Evolutionary conservation across 2,329 filamentous ascomycete species (phyloP), one percentile per base, ranked within the genome.

Genomic region (Pseudogymnoascus sp.): DNA sequence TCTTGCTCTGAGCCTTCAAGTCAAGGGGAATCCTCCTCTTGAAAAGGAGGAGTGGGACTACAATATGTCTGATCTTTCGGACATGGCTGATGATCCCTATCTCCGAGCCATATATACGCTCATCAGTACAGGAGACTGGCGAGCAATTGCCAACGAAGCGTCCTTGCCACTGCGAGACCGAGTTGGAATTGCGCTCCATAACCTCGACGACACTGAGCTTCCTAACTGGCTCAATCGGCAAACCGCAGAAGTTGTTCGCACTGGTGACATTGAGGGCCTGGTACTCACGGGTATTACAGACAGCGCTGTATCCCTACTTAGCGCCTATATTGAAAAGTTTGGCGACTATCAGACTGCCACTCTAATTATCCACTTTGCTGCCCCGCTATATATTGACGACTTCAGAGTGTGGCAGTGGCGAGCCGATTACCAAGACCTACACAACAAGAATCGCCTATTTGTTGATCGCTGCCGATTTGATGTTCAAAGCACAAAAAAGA

Each of bases 291-390:
- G 90, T 37, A 86, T 95, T 63, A 86, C 85, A 2, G 87, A 90
- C 65, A 78, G 79, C 60, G 79, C 87, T 59, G 85, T 92, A 62
- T 87, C 91, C 70, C 83, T 94, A 15, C 82, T 93, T 63, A 87
- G 89, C 63, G 83, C 84, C 58, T 91, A 91, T 72, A 81, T 94
- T 50, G 80, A 86, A 67, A 88, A 87, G 66, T 91, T 88, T 71
- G 81, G 85, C 69, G 90, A 93, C 71, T 80, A 90, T 22, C 90
- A 95, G 74, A 91, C 89, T 1, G 88, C 89, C 1, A 87, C 89
- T 0, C 78, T 94, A 1, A 82, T 90, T 63, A 82, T 89, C 62
- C 87, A 87, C 11, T 86, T 89, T 71, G 88, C 87, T 66, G 83
- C 85, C 61, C 90, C 90, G 0, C 81, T 85, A 7, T 93, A 90